phyloP scores from a whole-genome alignment of 2,329 filamentous ascomycete species.

The Incumbomyces delicatus region DNA sequence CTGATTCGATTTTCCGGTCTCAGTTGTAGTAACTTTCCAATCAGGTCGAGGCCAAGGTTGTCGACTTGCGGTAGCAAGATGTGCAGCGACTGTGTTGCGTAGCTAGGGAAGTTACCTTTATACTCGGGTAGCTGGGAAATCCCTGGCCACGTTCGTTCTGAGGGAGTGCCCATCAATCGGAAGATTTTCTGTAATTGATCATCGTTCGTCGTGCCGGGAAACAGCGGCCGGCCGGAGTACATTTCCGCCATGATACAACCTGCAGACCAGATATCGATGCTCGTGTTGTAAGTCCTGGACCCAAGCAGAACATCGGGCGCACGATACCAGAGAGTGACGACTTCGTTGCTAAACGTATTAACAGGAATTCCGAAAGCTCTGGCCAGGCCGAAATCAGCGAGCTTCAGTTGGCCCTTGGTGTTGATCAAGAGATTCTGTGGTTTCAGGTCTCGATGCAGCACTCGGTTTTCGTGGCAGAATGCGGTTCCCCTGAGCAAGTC shows the following conservation, averaged over 20 bases:
- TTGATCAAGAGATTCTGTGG: constrained; percentile 85
- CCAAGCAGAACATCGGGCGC: constrained; percentile 92
- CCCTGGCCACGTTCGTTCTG: constrained; percentile 88
- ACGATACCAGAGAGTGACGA: constrained; percentile 92
- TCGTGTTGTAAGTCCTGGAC: constrained; percentile 96
- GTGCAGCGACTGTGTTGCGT: constrained; percentile 80
- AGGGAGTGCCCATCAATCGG: constrained; percentile 95
- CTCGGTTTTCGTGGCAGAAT: constrained; percentile 95
- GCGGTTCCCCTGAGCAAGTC: constrained; percentile 91
- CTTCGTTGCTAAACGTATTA: constrained; percentile 85
- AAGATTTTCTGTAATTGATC: constrained; percentile 97
- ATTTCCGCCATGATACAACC: constrained; percentile 99
- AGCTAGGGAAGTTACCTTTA: constrained; percentile 89
- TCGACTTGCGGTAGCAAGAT: constrained; percentile 87
- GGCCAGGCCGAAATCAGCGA: constrained; percentile 82
- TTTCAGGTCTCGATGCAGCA: constrained; percentile 92
- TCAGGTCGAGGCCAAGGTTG: constrained; percentile 70
- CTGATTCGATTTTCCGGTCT: constrained; percentile 85
- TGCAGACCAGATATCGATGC: constrained; percentile 98
- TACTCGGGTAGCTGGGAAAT: constrained; percentile 96
- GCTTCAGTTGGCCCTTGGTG: constrained; percentile 75
- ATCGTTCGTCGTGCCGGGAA: constrained; percentile 96
- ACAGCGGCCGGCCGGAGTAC: constrained; percentile 91
- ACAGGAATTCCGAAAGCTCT: constrained; percentile 85
- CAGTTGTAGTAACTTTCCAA: constrained; percentile 85